A percentile compares a stretch with the other conserved stretches of the same genome.
phyloP scores from a whole-genome alignment of 2,329 filamentous ascomycete genomes.

The Corinectria fuckeliana region DNA sequence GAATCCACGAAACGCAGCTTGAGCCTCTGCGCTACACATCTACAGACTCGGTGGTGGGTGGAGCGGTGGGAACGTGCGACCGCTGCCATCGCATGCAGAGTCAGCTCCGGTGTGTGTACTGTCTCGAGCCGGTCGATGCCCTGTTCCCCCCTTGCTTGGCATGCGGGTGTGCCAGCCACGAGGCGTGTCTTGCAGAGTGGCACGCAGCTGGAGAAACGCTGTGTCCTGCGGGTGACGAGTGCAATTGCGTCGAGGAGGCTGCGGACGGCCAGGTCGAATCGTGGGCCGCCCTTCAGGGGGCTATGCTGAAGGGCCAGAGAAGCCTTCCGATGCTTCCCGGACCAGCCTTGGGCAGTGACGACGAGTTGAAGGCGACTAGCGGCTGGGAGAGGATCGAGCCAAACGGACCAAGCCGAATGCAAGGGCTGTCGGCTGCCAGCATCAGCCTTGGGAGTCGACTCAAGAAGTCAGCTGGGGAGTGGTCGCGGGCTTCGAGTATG shows the following conservation, averaged over 20 bases:
- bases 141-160: constrained; percentile 67
- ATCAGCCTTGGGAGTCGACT: constrained; percentile 57
- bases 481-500: constrained; percentile 53
- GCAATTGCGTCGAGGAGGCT: constrained; percentile 65
- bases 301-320: constrained; percentile 43
- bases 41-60: constrained; percentile 47
- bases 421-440: constrained; percentile 45
- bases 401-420: constrained; percentile 31
- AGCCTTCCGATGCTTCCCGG: constrained; percentile 38
- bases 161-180: constrained; percentile 68
- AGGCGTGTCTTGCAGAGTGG: constrained; percentile 65
- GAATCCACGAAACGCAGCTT: constrained; percentile 66
- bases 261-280: constrained; percentile 64
- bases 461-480: constrained; percentile 55
- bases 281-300: constrained; percentile 58
- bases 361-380: constrained; percentile 33
- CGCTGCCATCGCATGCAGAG: constrained; percentile 62
- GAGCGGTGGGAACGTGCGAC: constrained; percentile 57
- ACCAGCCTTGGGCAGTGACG: constrained; percentile 40
- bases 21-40: constrained; percentile 61
- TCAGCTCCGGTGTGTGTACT: constrained; percentile 68
- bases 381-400: constrained; percentile 41
- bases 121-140: constrained; percentile 64
- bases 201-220: constrained; percentile 61
- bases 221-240: constrained; percentile 71